phyloP scores from a whole-genome alignment of 176 grass and related monocot species.

The Olyra latifolia region DNA sequence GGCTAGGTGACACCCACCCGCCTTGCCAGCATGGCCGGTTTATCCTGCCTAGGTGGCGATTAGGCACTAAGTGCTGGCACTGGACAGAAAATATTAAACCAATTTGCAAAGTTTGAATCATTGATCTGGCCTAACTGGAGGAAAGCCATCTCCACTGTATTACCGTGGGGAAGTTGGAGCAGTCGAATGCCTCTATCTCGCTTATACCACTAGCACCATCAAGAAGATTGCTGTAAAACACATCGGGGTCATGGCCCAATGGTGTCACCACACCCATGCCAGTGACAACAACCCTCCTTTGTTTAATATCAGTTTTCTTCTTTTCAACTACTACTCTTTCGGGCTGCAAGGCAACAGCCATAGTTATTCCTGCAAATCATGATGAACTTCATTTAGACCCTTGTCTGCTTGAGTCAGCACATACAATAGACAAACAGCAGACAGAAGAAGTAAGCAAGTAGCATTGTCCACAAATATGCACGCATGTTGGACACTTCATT shows the following conservation, averaged over 20 bases:
- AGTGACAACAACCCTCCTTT: constrained; percentile 92
- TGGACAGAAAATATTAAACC: constrained; percentile 1
- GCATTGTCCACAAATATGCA: constrained; percentile 1
- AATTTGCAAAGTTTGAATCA: constrained; percentile 21
- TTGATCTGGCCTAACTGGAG: constrained; percentile 16
- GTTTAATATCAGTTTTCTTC: constrained; percentile 66
- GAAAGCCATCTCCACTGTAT: not conserved
- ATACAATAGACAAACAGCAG: constrained; percentile 5
- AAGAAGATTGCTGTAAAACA: constrained; percentile 94
- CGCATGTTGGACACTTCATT: not conserved
- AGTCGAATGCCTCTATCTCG: constrained; percentile 88
- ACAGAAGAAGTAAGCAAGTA: not conserved
- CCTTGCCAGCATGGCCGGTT: too few relatives aligned
- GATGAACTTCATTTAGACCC: constrained; percentile 24
- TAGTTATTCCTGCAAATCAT: constrained; percentile 60
- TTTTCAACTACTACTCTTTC: constrained; percentile 61
- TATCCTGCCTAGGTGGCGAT: too few relatives aligned
- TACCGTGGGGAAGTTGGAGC: constrained; percentile 95
- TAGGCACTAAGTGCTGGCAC: too few relatives aligned
- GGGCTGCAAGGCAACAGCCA: constrained; percentile 84
- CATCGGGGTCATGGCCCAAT: constrained; percentile 91
- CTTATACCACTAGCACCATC: constrained; percentile 87
- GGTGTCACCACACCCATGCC: constrained; percentile 98
- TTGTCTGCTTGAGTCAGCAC: constrained; percentile 17
- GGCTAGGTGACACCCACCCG: too few relatives aligned